A percentile compares a stretch with the other conserved stretches of the same genome.
Conservation (phyloP, 2,329 filamentous ascomycete species). For the Monilinia polystroma region DNA sequence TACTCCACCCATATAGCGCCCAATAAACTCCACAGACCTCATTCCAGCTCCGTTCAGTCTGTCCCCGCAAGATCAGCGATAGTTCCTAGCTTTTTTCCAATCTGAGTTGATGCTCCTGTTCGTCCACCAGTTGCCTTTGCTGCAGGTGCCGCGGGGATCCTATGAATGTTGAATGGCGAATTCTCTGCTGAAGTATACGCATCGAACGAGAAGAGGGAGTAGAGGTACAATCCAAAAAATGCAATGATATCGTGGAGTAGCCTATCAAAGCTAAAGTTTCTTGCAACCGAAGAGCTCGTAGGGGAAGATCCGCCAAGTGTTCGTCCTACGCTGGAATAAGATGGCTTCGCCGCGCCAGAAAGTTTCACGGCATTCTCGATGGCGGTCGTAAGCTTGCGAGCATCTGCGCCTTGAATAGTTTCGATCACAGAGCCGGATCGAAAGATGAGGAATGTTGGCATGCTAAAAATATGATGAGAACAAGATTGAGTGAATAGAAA, state of each 20-base stretch:
- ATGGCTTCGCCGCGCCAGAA: slow-evolving; percentile 44
- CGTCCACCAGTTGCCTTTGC: slow-evolving; percentile 31
- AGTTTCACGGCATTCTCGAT: slow-evolving; percentile 69
- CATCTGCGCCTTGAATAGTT: slow-evolving; percentile 80
- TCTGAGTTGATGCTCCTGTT: slow-evolving; percentile 34
- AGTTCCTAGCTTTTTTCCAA: slow-evolving; percentile 41
- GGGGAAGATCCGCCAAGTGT: slow-evolving; percentile 51
- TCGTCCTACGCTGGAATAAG: slow-evolving; percentile 56
- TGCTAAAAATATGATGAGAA: slow-evolving; percentile 45
- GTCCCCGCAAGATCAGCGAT: slow-evolving; percentile 35
- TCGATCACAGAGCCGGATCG: slow-evolving; percentile 70
- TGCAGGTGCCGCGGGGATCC: slow-evolving; percentile 29
- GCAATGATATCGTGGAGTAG: slow-evolving; percentile 31
- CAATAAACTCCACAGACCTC: slow-evolving; percentile 1
- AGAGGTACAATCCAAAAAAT: slow-evolving; percentile 61
- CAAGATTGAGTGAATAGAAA: slow-evolving; percentile 2
- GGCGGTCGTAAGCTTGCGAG: slow-evolving; percentile 69
- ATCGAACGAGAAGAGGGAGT: slow-evolving; percentile 63
- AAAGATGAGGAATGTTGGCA: slow-evolving; percentile 95
- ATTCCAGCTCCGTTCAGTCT: slow-evolving; percentile 6
- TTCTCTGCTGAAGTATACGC: slow-evolving; percentile 60
- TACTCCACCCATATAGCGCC: slow-evolving; percentile 1
- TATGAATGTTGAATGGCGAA: slow-evolving; percentile 57
- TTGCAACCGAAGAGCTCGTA: slow-evolving; percentile 14
- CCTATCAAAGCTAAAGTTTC: slow-evolving; percentile 19